phyloP scores from a whole-genome alignment of 1,284 basidiomycete genomes.

The Ustilago loliicola region DNA sequence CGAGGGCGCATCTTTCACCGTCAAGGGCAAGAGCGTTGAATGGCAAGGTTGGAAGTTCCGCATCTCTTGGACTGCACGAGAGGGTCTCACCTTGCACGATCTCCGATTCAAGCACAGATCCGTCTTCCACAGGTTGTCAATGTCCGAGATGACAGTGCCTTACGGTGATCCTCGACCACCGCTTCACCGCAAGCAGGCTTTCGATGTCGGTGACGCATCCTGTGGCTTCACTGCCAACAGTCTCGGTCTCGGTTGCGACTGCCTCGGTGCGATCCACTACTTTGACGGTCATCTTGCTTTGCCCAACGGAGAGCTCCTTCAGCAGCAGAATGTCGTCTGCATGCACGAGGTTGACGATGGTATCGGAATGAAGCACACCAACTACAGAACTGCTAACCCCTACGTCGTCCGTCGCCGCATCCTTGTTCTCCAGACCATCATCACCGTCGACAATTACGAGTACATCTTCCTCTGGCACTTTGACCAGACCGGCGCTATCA shows the following conservation, averaged over 20 bases:
- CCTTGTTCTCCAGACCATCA: slow-evolving; percentile 87
- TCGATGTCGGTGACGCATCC: slow-evolving; percentile 73
- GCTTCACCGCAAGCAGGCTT: slow-evolving; percentile 71
- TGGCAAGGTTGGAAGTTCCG: slow-evolving; percentile 62
- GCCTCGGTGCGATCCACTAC: slow-evolving; percentile 71
- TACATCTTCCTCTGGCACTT: slow-evolving; percentile 84
- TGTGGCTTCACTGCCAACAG: slow-evolving; percentile 72
- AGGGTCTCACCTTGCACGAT: slow-evolving; percentile 69
- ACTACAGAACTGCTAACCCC: slow-evolving; percentile 82
- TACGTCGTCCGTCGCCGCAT: slow-evolving; percentile 83
- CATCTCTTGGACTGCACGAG: slow-evolving; percentile 66
- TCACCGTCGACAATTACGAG: slow-evolving; percentile 90
- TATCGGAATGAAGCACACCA: slow-evolving; percentile 75
- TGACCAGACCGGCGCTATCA: slow-evolving; percentile 80
- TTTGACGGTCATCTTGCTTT: slow-evolving; percentile 69
- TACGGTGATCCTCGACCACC: slow-evolving; percentile 70
- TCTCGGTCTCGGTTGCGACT: slow-evolving; percentile 73
- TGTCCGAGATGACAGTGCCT: slow-evolving; percentile 73
- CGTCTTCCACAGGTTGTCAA: slow-evolving; percentile 72
- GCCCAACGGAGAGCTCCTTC: slow-evolving; percentile 59
- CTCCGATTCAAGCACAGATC: slow-evolving; percentile 39
- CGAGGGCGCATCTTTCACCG: slow-evolving; percentile 57
- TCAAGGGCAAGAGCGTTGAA: slow-evolving; percentile 47
- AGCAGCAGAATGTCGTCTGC: slow-evolving; percentile 80
- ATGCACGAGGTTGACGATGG: slow-evolving; percentile 92